phyloP scores from a whole-genome alignment of 805 yeast genomes.

The Saturnispora halmiae region DNA sequence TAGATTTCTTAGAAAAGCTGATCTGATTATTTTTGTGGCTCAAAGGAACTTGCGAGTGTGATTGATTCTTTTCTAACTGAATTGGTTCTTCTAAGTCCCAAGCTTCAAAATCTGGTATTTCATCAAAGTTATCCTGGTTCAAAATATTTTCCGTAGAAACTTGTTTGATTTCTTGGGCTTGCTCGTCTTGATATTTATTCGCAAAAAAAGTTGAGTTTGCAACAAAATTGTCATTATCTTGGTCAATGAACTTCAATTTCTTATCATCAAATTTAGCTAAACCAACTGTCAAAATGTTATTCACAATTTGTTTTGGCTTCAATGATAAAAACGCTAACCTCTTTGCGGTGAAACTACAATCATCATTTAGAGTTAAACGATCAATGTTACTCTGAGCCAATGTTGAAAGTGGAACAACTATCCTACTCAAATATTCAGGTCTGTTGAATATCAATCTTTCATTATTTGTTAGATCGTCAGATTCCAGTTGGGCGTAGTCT shows the following conservation, averaged over 20 bases:
- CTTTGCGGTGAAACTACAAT: constrained; percentile 40
- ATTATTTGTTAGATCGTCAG: constrained; percentile 5
- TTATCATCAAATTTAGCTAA: constrained; percentile 4
- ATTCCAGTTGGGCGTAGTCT: constrained; percentile 12
- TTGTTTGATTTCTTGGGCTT: too few species aligned
- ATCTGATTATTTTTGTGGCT: constrained; percentile 1
- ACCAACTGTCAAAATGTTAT: constrained; percentile 21
- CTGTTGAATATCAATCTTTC: constrained; percentile 23
- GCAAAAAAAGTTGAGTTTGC: constrained; percentile 48
- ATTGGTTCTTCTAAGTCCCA: constrained; percentile 6
- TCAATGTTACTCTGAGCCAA: constrained; percentile 18
- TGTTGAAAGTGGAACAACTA: constrained; percentile 18
- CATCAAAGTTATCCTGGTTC: constrained; percentile 30
- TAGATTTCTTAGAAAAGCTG: constrained; percentile 39
- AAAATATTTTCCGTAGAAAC: constrained; percentile 22
- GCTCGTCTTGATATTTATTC: constrained; percentile 31
- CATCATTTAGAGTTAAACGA: constrained; percentile 37
- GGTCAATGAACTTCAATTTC: constrained; percentile 3
- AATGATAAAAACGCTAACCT: constrained; percentile 37
- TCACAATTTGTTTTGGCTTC: constrained; percentile 33
- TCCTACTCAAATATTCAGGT: constrained; percentile 18
- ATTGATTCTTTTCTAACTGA: not conserved
- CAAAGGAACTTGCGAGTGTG: constrained; percentile 1
- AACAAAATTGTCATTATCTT: constrained; percentile 28
- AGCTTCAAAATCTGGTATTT: constrained; percentile 11